Evolutionary conservation across 352 stramenopile genomes (phyloP), one percentile per base, ranked within the genome.

Genomic region (Pythium dissimile): DNA sequence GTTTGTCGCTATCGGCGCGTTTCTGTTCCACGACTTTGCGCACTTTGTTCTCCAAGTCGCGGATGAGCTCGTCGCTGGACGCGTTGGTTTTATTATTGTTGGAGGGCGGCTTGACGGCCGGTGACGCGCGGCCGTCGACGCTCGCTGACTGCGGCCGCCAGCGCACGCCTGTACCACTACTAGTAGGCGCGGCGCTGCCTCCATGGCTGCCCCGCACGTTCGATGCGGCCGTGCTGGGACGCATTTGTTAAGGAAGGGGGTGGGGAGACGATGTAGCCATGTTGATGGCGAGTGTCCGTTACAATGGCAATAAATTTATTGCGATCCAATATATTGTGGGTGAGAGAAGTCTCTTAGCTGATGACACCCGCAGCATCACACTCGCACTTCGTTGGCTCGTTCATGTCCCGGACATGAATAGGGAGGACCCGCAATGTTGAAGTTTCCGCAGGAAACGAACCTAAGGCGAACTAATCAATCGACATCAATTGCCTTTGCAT

Each of bases 1-100:
- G 58, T 38, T 84, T 84, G 63, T 94, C 82, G 64, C 81, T 89
- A 49, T 89, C 76, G 9, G 54, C 50, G n/a, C 82, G 78, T 63
- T 94, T 94, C 26, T 82, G 67, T 42, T 94, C 84, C 5, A 92
- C 78, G 12, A 94, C 72, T n/a, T 86, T 85, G 32, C 82, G 73
- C 13, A 94, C 79, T 54, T 91, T 90, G 44, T 42, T 41, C 59
- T 94, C 84, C 26, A 94, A 59, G 52, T 90, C 75, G 26, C 71
- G 76, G 23, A 94, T 90, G 34, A 94, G 60, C 56, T 92, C 84
- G 21, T 89, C 80, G 21, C 79, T 90, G 15, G 81, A 91, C 4
- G 74, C 50, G 5, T 65, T 79, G 1, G 80, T 72, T 18, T 83
- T 81, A 48, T 71, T 69, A 26, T 77, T 84, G 5, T 45, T 31